A percentile compares a stretch with the other conserved stretches of the same genome.
phyloP scores from a whole-genome alignment of 2,329 filamentous ascomycete genomes.

The Bipolaris zeicola region DNA sequence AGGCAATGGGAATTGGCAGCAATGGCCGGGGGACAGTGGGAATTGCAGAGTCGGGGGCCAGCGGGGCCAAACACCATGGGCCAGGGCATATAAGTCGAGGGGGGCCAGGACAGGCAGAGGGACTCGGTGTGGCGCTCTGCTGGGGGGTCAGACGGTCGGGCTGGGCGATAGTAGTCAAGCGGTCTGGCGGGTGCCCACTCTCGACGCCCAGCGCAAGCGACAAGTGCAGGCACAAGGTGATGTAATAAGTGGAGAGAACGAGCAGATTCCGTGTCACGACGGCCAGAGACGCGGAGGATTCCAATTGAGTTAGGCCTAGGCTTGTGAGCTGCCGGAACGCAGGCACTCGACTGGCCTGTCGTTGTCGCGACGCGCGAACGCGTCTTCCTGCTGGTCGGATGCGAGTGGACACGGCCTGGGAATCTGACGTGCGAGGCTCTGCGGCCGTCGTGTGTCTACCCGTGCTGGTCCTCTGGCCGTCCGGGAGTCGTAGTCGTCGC shows the following conservation, averaged over 20 bases:
- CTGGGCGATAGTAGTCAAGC: slow-evolving; percentile 25
- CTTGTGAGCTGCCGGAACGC: slow-evolving; percentile 42
- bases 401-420: slow-evolving; percentile 6
- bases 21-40: not conserved
- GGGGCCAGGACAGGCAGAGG: not conserved
- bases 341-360: slow-evolving; percentile 43
- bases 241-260: slow-evolving; percentile 48
- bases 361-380: slow-evolving; percentile 33
- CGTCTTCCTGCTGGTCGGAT: slow-evolving; percentile 15
- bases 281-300: slow-evolving; percentile 40
- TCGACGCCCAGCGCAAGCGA: slow-evolving; percentile 9
- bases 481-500: slow-evolving; percentile 21
- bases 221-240: slow-evolving; percentile 32
- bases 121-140: slow-evolving; percentile 3
- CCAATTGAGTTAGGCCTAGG: slow-evolving; percentile 44
- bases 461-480: slow-evolving; percentile 1
- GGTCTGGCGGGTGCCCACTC: slow-evolving; percentile 24
- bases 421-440: not conserved
- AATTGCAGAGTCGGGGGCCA: not conserved
- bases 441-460: slow-evolving; percentile 6
- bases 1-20: not conserved
- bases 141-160: slow-evolving; percentile 20
- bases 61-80: not conserved
- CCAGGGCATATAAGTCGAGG: not conserved
- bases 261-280: slow-evolving; percentile 45